Evolutionary conservation across 352 stramenopile genomes (phyloP).

Genomic region (Pythium grandisporangium): DNA sequence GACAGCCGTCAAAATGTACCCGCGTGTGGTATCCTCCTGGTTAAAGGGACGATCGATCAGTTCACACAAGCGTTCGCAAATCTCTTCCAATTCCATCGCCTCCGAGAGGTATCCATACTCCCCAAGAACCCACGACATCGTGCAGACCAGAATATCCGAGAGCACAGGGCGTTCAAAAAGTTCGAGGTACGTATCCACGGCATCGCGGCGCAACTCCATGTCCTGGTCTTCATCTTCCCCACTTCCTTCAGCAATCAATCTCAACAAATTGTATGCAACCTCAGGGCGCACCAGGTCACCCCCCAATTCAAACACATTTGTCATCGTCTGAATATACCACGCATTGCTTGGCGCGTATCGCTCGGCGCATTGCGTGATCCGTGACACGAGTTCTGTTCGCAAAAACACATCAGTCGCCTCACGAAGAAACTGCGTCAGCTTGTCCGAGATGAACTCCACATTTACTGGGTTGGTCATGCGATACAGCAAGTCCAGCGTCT

Average conservation of each 20-base stretch:
- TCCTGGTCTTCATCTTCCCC: conserved; percentile 96
- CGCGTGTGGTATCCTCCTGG: conserved; percentile 89
- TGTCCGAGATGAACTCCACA: conserved; percentile 99
- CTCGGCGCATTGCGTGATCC: conserved; percentile 98
- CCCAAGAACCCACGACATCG: conserved; percentile 98
- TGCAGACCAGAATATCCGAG: conserved; percentile 94
- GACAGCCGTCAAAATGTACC: conserved; percentile 94
- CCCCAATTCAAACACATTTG: conserved; percentile 92
- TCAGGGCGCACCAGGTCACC: conserved; percentile 97
- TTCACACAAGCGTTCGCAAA: conserved; percentile 93
- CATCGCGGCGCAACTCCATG: conserved; percentile 94
- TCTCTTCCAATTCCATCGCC: conserved; percentile 88
- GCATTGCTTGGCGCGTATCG: conserved; percentile 95
- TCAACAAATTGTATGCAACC: conserved; percentile 97
- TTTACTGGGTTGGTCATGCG: conserved; percentile 99
- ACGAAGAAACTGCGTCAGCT: conserved; percentile 95
- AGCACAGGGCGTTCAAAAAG: conserved; percentile 94
- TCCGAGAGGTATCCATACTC: conserved; percentile 98
- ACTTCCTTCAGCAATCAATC: conserved; percentile 96
- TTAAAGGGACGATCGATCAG: conserved; percentile 84
- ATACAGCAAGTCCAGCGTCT: conserved; percentile 95
- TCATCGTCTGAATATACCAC: conserved; percentile 99
- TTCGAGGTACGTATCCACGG: conserved; percentile 96
- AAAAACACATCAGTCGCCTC: conserved; percentile 97
- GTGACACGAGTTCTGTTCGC: conserved; percentile 93